A percentile compares a stretch with the other conserved stretches of the same genome.
Evolutionary conservation across 164 flowering plant species (phyloP).

Genomic region (Stephania japonica): DNA sequence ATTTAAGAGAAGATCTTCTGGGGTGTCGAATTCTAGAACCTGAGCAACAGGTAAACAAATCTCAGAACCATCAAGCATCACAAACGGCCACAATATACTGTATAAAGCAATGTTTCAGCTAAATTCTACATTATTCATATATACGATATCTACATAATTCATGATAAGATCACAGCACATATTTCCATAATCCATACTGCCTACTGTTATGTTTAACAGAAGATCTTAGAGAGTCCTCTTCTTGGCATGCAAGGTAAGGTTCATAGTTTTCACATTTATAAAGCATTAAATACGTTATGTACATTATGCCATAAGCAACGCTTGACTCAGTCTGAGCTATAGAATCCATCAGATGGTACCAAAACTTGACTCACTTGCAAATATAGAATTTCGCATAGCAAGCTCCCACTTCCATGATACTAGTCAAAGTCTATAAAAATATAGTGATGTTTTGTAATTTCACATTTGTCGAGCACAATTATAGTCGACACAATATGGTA

Average conservation of each 20-base stretch:
- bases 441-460: neutral
- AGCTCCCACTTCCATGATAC: too few relatives aligned
- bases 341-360: neutral
- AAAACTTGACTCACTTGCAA: neutral
- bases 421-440: neutral
- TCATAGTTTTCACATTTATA: neutral
- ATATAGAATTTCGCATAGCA: neutral
- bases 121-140: too few relatives aligned
- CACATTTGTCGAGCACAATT: neutral
- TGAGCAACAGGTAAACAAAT: slow-evolving; percentile 19
- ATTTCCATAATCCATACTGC: neutral
- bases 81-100: neutral
- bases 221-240: neutral
- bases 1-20: slow-evolving; percentile 58
- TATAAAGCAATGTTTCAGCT: neutral
- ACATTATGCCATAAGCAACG: neutral
- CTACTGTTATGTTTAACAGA: neutral
- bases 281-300: neutral
- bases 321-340: neutral
- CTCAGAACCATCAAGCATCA: neutral
- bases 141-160: too few relatives aligned
- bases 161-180: neutral
- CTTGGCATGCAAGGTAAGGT: neutral
- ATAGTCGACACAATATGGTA: too few relatives aligned
- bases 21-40: slow-evolving; percentile 85